Conservation (phyloP, 176 grass and related monocot species). For the Avena insularis region DNA sequence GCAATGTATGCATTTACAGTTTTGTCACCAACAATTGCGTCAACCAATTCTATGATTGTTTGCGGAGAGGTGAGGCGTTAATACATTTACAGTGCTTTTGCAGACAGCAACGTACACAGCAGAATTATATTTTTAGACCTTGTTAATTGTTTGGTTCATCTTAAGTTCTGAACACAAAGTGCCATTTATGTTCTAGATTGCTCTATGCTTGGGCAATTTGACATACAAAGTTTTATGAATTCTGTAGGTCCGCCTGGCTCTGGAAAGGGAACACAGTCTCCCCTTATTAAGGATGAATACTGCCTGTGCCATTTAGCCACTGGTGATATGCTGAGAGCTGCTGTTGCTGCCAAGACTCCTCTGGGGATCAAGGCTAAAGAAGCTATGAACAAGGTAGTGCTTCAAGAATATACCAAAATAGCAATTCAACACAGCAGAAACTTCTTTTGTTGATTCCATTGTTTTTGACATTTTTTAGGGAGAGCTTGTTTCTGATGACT, state of each 20-base stretch:
- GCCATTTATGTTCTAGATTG: slow-evolving; percentile 13
- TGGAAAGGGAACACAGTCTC: slow-evolving; percentile 94
- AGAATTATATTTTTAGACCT: not conserved
- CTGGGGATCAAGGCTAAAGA: slow-evolving; percentile 96
- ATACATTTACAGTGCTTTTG: not conserved
- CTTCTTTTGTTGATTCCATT: slow-evolving; percentile 16
- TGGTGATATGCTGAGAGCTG: slow-evolving; percentile 97
- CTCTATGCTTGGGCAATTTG: not conserved
- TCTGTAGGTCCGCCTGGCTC: slow-evolving; percentile 88
- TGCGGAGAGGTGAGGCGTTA: not conserved
- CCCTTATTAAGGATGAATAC: slow-evolving; percentile 94
- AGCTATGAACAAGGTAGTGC: slow-evolving; percentile 83
- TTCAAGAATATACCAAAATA: slow-evolving; percentile 3
- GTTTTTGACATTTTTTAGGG: slow-evolving; percentile 59
- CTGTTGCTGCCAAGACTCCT: slow-evolving; percentile 90
- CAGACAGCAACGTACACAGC: not conserved
- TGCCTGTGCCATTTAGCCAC: slow-evolving; percentile 98
- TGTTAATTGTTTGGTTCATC: not conserved
- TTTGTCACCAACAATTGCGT: not conserved
- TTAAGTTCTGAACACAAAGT: not conserved
- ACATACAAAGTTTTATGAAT: slow-evolving; percentile 25
- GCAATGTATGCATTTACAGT: not conserved
- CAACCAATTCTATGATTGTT: not conserved
- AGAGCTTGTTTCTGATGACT: slow-evolving; percentile 91
- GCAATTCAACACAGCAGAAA: slow-evolving; percentile 28